Percentiles rank a stretch among this genome's conserved stretches.
Evolutionary conservation across 1,139 yeast genomes (phyloP).

Genomic region (Sugiyamaella xylanicola): DNA sequence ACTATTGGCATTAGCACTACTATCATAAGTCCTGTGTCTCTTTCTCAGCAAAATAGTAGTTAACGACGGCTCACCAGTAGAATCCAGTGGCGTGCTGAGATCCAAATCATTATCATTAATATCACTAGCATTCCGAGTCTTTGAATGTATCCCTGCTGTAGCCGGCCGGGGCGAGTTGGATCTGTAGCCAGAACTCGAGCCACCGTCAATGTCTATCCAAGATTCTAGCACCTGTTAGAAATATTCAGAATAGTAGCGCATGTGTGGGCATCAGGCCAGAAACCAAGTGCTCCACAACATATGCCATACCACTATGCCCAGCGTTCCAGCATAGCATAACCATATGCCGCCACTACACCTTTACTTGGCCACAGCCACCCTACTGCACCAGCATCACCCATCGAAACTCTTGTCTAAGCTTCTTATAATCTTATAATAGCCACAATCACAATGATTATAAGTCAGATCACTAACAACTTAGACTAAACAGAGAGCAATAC

Average conservation of each 20-base stretch:
- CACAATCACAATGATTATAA: no score
- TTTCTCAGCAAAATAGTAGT: slow-evolving; percentile 5
- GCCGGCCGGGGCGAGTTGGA: not conserved
- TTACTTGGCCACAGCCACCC: no score
- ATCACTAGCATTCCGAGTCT: not conserved
- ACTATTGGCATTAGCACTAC: not conserved
- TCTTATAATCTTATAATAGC: no score
- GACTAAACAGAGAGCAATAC: no score
- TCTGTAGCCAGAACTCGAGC: not conserved
- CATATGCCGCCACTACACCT: no score
- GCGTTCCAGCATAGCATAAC: no score
- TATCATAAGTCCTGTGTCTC: not conserved
- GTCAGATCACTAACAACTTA: no score
- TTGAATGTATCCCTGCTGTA: not conserved
- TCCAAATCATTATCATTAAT: not conserved
- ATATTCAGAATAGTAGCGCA: not conserved
- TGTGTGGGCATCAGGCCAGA: not conserved
- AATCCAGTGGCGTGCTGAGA: not conserved
- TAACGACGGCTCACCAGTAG: not conserved
- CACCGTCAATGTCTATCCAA: slow-evolving; percentile 27
- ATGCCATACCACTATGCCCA: no score
- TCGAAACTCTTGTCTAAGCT: no score
- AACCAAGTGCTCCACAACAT: not conserved
- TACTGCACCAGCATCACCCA: no score
- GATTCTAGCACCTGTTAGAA: slow-evolving; percentile 23